These are phyloP conservation scores for Angophora floribunda DNA, from an alignment of 345 rosid genomes.

Conservation along the genomic window DNA sequence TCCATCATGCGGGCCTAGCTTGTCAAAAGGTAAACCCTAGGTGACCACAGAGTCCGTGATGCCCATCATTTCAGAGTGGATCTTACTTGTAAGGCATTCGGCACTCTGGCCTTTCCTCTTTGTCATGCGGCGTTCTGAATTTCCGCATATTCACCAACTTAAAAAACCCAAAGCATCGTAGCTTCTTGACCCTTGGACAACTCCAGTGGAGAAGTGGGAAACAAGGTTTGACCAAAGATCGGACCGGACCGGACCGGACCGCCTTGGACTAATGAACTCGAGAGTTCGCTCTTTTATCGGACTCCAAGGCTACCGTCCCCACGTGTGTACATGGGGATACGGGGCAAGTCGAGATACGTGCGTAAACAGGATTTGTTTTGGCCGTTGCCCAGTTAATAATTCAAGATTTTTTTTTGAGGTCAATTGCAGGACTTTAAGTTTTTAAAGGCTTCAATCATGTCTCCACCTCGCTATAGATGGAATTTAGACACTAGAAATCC, in stretches of 20 bases:
- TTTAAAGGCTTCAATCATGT: not conserved
- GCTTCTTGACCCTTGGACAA: not conserved
- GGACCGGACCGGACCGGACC: not conserved
- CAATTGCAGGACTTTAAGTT: too few relatives aligned
- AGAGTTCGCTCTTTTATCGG: not conserved
- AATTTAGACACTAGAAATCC: not conserved
- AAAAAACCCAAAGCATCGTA: not conserved
- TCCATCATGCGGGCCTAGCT: not conserved
- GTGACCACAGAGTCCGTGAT: not conserved
- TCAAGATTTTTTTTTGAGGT: too few relatives aligned
- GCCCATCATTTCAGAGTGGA: not conserved
- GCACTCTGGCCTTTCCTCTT: not conserved
- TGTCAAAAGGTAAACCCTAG: accelerated
- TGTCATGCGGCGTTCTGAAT: not conserved
- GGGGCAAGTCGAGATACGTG: too few relatives aligned
- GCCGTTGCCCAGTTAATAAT: too few relatives aligned
- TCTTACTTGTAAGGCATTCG: not conserved
- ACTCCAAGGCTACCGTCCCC: not conserved
- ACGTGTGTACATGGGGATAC: too few relatives aligned
- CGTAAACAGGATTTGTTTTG: too few relatives aligned
- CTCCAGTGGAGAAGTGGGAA: not conserved
- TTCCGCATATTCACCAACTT: not conserved
- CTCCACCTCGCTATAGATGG: not conserved
- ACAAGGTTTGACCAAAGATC: not conserved
- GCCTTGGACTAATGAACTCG: not conserved